Evolutionary conservation across 129 eudicot genomes (phyloP).

Genomic region (Helichrysum umbraculigerum): DNA sequence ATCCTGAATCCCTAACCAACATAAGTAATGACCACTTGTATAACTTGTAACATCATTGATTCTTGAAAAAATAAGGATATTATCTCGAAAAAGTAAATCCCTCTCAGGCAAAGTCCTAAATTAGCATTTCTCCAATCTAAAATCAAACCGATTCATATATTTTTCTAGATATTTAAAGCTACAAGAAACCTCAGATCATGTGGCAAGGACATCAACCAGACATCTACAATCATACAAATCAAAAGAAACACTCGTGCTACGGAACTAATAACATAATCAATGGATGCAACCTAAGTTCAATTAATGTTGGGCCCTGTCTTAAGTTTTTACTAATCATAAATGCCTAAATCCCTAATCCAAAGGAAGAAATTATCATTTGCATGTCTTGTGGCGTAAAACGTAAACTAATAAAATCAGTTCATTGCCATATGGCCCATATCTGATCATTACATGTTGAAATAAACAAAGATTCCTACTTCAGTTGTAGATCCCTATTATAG

Average conservation of each 20-base stretch:
- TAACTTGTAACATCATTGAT: neutral
- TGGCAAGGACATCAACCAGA: neutral
- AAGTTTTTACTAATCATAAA: neutral
- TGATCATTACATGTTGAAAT: neutral
- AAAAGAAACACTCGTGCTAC: neutral
- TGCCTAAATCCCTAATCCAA: neutral
- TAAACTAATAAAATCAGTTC: neutral
- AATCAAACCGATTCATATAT: neutral
- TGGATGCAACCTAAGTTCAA: neutral
- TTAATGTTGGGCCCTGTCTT: no score
- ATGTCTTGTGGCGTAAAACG: neutral
- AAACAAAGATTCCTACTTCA: neutral
- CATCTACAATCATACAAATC: conserved; percentile 1
- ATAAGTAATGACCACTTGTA: neutral
- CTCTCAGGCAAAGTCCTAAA: neutral
- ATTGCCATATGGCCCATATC: neutral
- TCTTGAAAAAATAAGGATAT: no score
- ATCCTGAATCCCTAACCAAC: neutral
- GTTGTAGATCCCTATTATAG: neutral
- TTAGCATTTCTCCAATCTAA: neutral
- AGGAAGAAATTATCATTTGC: neutral
- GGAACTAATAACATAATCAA: neutral
- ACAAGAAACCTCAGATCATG: conserved; percentile 7
- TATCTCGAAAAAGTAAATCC: neutral
- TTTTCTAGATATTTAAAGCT: neutral